Conservation (phyloP, 805 yeast genomes). For the Jamesozyma lodderae region DNA sequence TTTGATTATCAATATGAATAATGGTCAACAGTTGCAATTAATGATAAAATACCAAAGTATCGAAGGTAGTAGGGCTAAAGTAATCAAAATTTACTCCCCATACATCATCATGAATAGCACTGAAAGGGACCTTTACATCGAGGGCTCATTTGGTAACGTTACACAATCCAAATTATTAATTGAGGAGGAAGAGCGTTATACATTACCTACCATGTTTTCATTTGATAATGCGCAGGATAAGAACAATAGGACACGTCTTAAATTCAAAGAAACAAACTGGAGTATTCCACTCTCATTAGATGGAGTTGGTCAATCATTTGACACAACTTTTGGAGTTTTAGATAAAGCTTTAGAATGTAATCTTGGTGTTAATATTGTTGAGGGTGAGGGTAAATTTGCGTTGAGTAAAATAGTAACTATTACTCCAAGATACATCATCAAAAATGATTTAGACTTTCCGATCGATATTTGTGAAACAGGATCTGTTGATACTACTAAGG, state of each 20-base stretch:
- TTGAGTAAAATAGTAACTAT: slow-evolving; percentile 69
- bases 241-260: slow-evolving; percentile 55
- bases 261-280: slow-evolving; percentile 60
- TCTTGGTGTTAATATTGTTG: slow-evolving; percentile 64
- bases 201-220: slow-evolving; percentile 75
- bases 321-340: slow-evolving; percentile 40
- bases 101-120: slow-evolving; percentile 78
- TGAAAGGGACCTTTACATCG: slow-evolving; percentile 51
- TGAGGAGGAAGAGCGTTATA: slow-evolving; percentile 24
- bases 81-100: slow-evolving; percentile 70
- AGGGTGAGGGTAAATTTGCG: slow-evolving; percentile 79
- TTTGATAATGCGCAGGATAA: slow-evolving; percentile 52
- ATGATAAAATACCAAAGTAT: slow-evolving; percentile 52
- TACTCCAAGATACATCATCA: slow-evolving; percentile 72
- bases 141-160: slow-evolving; percentile 47
- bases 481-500: slow-evolving; percentile 39
- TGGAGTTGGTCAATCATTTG: slow-evolving; percentile 77
- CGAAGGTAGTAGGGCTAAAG: slow-evolving; percentile 43
- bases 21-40: slow-evolving; percentile 60
- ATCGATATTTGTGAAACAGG: slow-evolving; percentile 63
- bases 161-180: slow-evolving; percentile 36
- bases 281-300: slow-evolving; percentile 75
- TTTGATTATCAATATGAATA: slow-evolving; percentile 44
- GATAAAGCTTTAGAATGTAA: slow-evolving; percentile 54
- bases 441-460: slow-evolving; percentile 48